Base-by-base conservation (phyloP, 2,329 filamentous ascomycete species). In the Lachnellula hyalina region DNA sequence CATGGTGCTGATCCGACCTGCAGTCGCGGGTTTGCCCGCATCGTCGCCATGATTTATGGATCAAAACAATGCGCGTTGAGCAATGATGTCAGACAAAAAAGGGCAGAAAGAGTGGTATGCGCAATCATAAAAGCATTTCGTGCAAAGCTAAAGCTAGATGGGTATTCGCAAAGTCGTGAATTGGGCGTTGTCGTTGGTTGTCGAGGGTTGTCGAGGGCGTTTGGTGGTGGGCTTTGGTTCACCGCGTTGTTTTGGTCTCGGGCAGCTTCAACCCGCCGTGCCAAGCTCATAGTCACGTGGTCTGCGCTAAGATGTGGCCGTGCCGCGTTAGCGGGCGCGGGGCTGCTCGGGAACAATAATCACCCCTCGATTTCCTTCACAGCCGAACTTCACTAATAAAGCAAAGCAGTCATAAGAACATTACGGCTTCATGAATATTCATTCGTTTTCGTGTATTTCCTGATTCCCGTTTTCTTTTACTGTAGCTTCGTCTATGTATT, bases 1-100 rank as follows among this genome's bases (percentile, higher is more conserved):
- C 94, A 99, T 74, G 86, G 78, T 66, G 84, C 77, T 57, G 90
- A 94, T 71, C 91, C 92, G 63, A 96, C 85, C 68, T 87, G 80
- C 67, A 83, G 71, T 72, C 82, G 83, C 73, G 82, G 62, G 58
- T 58, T 71, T 64, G 57, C 67, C 65, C 74, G 61, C 53, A 63
- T 63, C 15, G 67, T 49, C 42, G 68, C 65, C 68, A 71, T 71
- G 42, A 51, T 63, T 47, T 51, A 38, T 19, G 42, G 57, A 64
- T 65, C 63, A 63, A 65, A 67, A 66, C 61, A 67, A 65, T 57
- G 58, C 67, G 64, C 65, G 67, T 67, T 60, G 51, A 54, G 49
- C 32, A 47, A 53, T 60, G 25, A 36, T 48, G 50, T 47, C 34
- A 25, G 49, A 17, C 51, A 46, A 28, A 52, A 23, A 46, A 19